phyloP scores from a whole-genome alignment of 2,329 filamentous ascomycete genomes.

The Trematosphaeria pertusa region DNA sequence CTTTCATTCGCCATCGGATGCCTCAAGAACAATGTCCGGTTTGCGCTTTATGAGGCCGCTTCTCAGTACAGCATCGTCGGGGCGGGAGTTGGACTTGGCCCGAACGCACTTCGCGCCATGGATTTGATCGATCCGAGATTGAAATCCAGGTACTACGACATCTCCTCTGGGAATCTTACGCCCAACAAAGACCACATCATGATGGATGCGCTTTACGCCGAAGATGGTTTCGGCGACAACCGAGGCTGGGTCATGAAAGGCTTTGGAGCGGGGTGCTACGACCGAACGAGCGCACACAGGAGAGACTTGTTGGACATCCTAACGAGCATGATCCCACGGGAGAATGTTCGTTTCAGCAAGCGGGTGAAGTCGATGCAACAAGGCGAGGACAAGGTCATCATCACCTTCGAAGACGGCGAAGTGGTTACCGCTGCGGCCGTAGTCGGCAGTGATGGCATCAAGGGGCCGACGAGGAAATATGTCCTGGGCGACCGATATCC shows the following conservation, averaged over 20 bases:
- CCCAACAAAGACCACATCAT: constrained; percentile 49
- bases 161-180: constrained; percentile 50
- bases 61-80: constrained; percentile 31
- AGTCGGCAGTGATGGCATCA: constrained; percentile 59
- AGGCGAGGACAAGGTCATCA: constrained; percentile 43
- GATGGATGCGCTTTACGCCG: constrained; percentile 51
- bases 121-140: constrained; percentile 51
- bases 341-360: constrained; percentile 38
- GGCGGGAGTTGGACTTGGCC: constrained; percentile 45
- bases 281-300: constrained; percentile 51
- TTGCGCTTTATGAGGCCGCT: constrained; percentile 38
- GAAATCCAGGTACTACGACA: constrained; percentile 47
- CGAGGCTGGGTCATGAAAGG: constrained; percentile 45
- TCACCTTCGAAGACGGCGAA: constrained; percentile 47
- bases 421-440: constrained; percentile 48
- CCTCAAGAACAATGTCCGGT: constrained; percentile 25
- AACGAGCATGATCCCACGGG: constrained; percentile 52
- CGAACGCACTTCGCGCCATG: constrained; percentile 53
- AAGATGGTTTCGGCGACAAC: constrained; percentile 50
- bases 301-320: constrained; percentile 54
- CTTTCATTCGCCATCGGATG: constrained; percentile 36
- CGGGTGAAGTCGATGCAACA: constrained; percentile 37
- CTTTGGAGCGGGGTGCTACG: constrained; percentile 48
- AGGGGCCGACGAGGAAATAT: constrained; percentile 33
- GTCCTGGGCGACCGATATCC: constrained; percentile 25